Evolutionary conservation across 495 filamentous ascomycete genomes (phyloP), one percentile per base, ranked within the genome.

Genomic region (Penicillium ochrochloron): DNA sequence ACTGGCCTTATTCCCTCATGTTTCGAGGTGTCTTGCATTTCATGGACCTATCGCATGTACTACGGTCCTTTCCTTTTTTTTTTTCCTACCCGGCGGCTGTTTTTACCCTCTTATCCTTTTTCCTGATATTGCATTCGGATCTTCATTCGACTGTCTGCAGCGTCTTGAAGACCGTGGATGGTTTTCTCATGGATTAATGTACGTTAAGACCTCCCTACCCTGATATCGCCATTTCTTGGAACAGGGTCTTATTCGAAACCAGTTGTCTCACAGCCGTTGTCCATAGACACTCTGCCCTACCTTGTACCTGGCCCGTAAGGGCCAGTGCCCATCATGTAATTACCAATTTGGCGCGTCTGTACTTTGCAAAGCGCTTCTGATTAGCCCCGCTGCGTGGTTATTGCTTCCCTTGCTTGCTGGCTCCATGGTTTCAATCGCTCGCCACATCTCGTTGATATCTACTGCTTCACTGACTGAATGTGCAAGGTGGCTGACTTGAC

Each of bases 101-200:
- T 55, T 68, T 62, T 74, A 64, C 64, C 59, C 70, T 71, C 58
- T 64, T 69, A 25, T 37, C 31, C 59, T 66, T 71, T 76, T 71
- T 66, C 64, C 58, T 64, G 53, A 62, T 68, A 68, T 76, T 74
- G 71, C 73, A 79, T 74, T 68, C 68, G 73, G 71, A 66, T 68
- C 70, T 72, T 68, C 68, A 54, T 78, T 77, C 72, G 71, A 63
- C 67, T 70, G 70, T 71, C 42, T 59, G 52, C 73, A 76, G 69
- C 74, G 71, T 73, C 71, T 76, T 77, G 72, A 75, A 83, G 84
- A 86, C 86, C 65, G 57, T 67, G 62, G 84, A 86, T 86, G 85
- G 86, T 85, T 85, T 88, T 80, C 78, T 83, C 84, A 77, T 81
- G 84, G 80, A 82, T 80, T 85, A 82, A 89, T 93, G 90, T 93